These are phyloP conservation scores for Selaginella tamariscina DNA, from an alignment of 75 land plant genomes.

Conservation along the genomic window DNA sequence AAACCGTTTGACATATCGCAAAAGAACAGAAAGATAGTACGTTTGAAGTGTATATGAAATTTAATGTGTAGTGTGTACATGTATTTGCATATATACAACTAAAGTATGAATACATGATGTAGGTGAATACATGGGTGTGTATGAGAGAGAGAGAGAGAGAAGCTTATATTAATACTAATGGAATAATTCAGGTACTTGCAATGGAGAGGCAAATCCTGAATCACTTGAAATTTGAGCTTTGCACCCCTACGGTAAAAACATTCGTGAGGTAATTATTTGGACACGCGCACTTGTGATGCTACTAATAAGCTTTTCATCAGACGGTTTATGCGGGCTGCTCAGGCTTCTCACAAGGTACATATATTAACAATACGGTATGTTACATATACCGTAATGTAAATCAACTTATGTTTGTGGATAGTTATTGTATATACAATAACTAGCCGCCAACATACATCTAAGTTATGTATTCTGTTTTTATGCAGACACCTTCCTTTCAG, in stretches of 20 bases:
- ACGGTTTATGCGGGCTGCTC: slow-evolving; percentile 31
- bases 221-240: slow-evolving; percentile 6
- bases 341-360: slow-evolving; percentile 24
- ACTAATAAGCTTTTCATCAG: slow-evolving; percentile 15
- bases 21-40: no score
- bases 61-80: no score
- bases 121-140: no score
- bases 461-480: no score
- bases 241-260: slow-evolving; percentile 2
- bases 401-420: no score
- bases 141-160: slow-evolving; percentile 50
- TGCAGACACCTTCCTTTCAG: slow-evolving; percentile 35
- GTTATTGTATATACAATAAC: no score
- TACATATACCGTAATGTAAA: no score
- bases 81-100: no score
- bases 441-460: no score
- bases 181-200: background rate
- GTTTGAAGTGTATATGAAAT: background rate
- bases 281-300: background rate
- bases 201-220: slow-evolving; percentile 11
- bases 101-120: no score
- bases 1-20: no score
- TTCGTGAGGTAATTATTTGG: background rate
- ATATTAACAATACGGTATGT: no score
- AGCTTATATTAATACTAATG: background rate